Evolutionary conservation across 1,284 basidiomycete genomes (phyloP).

Genomic region (Ceratobasidium sp.): DNA sequence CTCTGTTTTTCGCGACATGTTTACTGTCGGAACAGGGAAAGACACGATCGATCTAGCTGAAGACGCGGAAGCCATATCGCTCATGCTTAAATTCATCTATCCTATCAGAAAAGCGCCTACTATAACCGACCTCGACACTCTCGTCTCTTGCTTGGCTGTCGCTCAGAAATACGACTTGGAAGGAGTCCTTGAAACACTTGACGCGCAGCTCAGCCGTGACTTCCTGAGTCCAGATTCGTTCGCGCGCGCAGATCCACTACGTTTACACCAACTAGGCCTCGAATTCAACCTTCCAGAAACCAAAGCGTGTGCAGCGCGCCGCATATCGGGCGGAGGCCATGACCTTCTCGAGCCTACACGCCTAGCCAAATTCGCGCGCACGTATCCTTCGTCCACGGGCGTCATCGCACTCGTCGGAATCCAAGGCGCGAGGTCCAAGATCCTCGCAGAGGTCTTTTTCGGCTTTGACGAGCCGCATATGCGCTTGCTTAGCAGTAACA

Average conservation of each 20-base stretch:
- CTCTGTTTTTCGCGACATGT: slow-evolving; percentile 46
- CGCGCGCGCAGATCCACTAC: background rate
- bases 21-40: slow-evolving; percentile 12
- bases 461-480: slow-evolving; percentile 1
- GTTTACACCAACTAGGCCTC: background rate
- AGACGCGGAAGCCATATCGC: slow-evolving; percentile 4
- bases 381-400: background rate
- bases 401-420: background rate
- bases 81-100: slow-evolving; percentile 39
- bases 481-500: background rate
- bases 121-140: background rate
- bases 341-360: slow-evolving; percentile 15
- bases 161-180: slow-evolving; percentile 32
- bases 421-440: slow-evolving; percentile 24
- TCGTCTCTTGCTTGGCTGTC: slow-evolving; percentile 4
- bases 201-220: background rate
- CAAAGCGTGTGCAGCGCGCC: slow-evolving; percentile 5
- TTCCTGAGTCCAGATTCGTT: background rate
- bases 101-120: slow-evolving; percentile 1
- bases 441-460: slow-evolving; percentile 20
- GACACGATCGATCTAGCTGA: slow-evolving; percentile 8
- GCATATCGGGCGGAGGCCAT: background rate
- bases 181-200: slow-evolving; percentile 14
- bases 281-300: slow-evolving; percentile 23
- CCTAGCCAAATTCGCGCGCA: background rate